These are phyloP conservation scores for Colletotrichum endophyticum DNA, from an alignment of 2,329 filamentous ascomycete species.

Conservation along the genomic window DNA sequence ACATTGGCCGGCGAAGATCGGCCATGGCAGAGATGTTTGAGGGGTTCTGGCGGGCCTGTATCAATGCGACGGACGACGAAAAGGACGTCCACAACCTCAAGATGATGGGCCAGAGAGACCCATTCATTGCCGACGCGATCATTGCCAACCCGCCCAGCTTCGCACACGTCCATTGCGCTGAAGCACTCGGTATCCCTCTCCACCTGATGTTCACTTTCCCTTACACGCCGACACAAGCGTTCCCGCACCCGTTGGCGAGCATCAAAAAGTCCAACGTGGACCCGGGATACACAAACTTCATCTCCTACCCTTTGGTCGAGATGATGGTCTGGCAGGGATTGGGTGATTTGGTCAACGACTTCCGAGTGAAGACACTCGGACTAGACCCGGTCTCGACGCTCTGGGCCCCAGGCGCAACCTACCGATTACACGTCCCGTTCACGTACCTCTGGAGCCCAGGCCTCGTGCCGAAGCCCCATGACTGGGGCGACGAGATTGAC, in stretches of 20 bases:
- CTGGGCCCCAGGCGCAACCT: constrained; percentile 77
- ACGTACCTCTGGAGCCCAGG: constrained; percentile 76
- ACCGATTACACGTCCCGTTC: constrained; percentile 75
- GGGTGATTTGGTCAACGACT: constrained; percentile 78
- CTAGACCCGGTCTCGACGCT: constrained; percentile 77
- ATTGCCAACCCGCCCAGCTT: constrained; percentile 85
- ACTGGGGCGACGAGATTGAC: constrained; percentile 74
- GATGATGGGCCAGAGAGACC: constrained; percentile 66
- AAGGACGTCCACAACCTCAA: constrained; percentile 64
- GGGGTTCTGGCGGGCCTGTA: constrained; percentile 81
- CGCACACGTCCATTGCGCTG: constrained; percentile 80
- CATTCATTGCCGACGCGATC: constrained; percentile 78
- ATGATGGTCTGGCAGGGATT: constrained; percentile 93
- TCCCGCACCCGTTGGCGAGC: constrained; percentile 79
- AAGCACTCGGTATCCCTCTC: constrained; percentile 76
- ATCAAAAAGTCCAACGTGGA: constrained; percentile 77
- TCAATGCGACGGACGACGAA: constrained; percentile 74
- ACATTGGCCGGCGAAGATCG: constrained; percentile 69
- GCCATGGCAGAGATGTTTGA: constrained; percentile 84
- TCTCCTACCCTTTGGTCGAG: constrained; percentile 80
- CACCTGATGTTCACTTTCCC: constrained; percentile 92
- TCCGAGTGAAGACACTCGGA: constrained; percentile 70
- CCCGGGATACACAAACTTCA: constrained; percentile 77
- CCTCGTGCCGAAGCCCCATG: constrained; percentile 69
- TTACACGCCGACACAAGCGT: constrained; percentile 76